Evolutionary conservation across 192 early-diverging fungal species (phyloP).

Genomic region (Ambispora gerdemannii): DNA sequence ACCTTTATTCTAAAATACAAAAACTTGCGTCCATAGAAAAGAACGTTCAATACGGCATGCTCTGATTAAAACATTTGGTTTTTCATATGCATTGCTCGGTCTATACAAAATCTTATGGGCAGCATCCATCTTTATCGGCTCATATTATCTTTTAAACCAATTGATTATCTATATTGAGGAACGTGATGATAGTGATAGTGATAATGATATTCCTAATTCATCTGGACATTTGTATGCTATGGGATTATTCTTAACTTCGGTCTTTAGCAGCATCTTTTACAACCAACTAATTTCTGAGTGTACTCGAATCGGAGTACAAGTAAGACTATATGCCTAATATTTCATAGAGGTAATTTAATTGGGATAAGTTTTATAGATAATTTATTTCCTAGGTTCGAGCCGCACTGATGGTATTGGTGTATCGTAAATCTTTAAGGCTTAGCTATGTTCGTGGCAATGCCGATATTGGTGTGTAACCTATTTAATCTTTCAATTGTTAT

Average conservation of each 20-base stretch:
- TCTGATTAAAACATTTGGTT: slow-evolving; percentile 56
- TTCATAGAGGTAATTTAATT: slow-evolving; percentile 37
- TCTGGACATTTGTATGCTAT: slow-evolving; percentile 55
- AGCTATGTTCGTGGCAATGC: slow-evolving; percentile 61
- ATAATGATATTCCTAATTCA: slow-evolving; percentile 2
- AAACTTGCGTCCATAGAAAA: slow-evolving; percentile 31
- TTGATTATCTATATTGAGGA: slow-evolving; percentile 44
- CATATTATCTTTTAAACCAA: slow-evolving; percentile 52
- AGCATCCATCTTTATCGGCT: slow-evolving; percentile 57
- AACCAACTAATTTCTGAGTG: slow-evolving; percentile 45
- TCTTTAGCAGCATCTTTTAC: slow-evolving; percentile 41
- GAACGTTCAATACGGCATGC: slow-evolving; percentile 56
- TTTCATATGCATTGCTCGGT: slow-evolving; percentile 49
- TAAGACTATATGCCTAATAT: slow-evolving; percentile 33
- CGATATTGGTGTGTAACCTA: slow-evolving; percentile 45
- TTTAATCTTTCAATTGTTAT: slow-evolving; percentile 34
- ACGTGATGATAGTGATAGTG: neutral
- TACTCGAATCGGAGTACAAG: slow-evolving; percentile 46
- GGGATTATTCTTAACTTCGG: slow-evolving; percentile 50
- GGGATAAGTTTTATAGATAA: slow-evolving; percentile 13
- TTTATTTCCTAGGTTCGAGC: slow-evolving; percentile 51
- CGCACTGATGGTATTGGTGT: slow-evolving; percentile 72
- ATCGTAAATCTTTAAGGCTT: slow-evolving; percentile 65
- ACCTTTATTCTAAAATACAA: slow-evolving; percentile 29
- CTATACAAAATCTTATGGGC: slow-evolving; percentile 65